Evolutionary conservation across 495 filamentous ascomycete species (phyloP).

Genomic region (Podospora pseudopauciseta): DNA sequence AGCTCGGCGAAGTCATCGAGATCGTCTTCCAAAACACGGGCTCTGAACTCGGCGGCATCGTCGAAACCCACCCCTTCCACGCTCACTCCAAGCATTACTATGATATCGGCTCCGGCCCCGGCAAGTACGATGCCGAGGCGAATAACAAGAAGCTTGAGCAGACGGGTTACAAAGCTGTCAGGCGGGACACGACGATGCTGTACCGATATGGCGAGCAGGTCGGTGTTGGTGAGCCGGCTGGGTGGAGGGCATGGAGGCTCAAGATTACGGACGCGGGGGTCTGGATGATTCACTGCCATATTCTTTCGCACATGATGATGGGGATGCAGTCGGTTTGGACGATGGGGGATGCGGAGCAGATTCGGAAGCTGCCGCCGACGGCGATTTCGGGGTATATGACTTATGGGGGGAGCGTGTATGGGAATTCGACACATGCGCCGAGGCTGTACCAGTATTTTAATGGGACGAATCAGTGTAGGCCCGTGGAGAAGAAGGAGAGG

Average conservation of each 20-base stretch:
- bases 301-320: conserved; percentile 35
- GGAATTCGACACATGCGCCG: conserved; percentile 43
- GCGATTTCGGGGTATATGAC: conserved; percentile 44
- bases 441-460: conserved; percentile 28
- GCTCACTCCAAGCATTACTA: conserved; percentile 56
- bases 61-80: conserved; percentile 62
- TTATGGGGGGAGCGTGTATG: conserved; percentile 51
- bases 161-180: conserved; percentile 40
- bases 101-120: conserved; percentile 56
- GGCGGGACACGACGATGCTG: conserved; percentile 55
- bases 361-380: conserved; percentile 31
- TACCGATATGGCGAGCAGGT: conserved; percentile 44
- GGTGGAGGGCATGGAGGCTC: conserved; percentile 59
- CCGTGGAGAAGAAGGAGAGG: neutral
- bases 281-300: conserved; percentile 65
- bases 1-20: conserved; percentile 59
- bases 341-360: conserved; percentile 45
- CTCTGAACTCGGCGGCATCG: conserved; percentile 35
- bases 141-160: conserved; percentile 48
- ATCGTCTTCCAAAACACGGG: conserved; percentile 56
- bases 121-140: conserved; percentile 49
- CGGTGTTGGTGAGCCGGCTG: conserved; percentile 38
- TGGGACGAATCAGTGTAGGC: conserved; percentile 18
- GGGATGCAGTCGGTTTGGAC: conserved; percentile 53
- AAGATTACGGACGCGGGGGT: conserved; percentile 51